phyloP scores from a whole-genome alignment of 2,329 filamentous ascomycete genomes.

The Penicillium sp. region DNA sequence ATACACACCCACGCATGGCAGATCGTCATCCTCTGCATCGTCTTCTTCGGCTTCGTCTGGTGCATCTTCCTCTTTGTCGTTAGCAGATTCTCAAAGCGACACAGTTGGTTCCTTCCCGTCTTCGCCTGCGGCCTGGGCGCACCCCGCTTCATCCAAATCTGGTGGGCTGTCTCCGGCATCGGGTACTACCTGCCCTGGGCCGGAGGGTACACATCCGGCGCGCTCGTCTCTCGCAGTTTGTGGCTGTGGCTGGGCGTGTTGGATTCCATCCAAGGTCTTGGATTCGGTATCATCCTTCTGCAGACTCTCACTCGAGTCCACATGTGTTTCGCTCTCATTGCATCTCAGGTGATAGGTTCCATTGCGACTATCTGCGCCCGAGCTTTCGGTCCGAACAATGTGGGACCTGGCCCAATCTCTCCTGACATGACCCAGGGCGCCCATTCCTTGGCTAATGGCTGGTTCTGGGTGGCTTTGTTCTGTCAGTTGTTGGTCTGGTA shows the following conservation, averaged over 20 bases:
- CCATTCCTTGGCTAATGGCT: constrained; percentile 41
- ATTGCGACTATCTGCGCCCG: constrained; percentile 55
- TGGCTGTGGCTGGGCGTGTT: constrained; percentile 62
- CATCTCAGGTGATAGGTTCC: constrained; percentile 54
- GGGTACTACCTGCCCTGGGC: constrained; percentile 55
- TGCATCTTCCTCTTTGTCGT: constrained; percentile 40
- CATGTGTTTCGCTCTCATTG: constrained; percentile 53
- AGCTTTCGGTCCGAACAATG: constrained; percentile 51
- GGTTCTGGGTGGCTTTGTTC: constrained; percentile 55
- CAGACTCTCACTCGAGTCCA: constrained; percentile 58
- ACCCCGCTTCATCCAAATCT: constrained; percentile 59
- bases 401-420: constrained; percentile 54
- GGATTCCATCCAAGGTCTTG: constrained; percentile 57
- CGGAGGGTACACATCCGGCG: constrained; percentile 45
- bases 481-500: constrained; percentile 52
- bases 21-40: constrained; percentile 44
- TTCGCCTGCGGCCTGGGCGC: constrained; percentile 58
- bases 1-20: constrained; percentile 49
- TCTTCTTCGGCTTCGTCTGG: constrained; percentile 52
- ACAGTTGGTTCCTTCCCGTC: constrained; percentile 59
- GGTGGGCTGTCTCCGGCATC: constrained; percentile 55
- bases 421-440: constrained; percentile 50
- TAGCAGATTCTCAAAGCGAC: constrained; percentile 48
- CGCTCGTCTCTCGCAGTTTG: constrained; percentile 49
- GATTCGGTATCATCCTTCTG: constrained; percentile 59